These are phyloP conservation scores for Clonostachys solani DNA, from an alignment of 2,329 filamentous ascomycete species.

Conservation along the genomic window DNA sequence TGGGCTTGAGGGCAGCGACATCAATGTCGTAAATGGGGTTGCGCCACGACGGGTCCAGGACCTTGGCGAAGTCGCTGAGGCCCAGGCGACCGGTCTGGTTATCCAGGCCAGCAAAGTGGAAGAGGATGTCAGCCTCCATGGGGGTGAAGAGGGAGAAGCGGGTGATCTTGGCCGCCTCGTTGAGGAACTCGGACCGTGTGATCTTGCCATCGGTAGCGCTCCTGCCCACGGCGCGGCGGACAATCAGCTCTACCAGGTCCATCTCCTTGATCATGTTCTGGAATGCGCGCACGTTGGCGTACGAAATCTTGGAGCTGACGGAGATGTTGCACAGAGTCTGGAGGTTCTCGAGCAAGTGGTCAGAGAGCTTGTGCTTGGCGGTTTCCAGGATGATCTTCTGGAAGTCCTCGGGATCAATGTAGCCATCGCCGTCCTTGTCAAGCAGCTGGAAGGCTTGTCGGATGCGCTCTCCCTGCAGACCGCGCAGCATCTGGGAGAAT, in stretches of 20 bases:
- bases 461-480: constrained; percentile 92
- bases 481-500: constrained; percentile 97
- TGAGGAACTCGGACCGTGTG: constrained; percentile 87
- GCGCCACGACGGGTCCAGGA: constrained; percentile 90
- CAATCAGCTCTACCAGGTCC: constrained; percentile 92
- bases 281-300: constrained; percentile 95
- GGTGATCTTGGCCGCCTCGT: constrained; percentile 86
- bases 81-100: constrained; percentile 82
- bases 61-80: constrained; percentile 84
- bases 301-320: constrained; percentile 87
- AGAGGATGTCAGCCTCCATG: constrained; percentile 97
- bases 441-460: constrained; percentile 91
- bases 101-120: constrained; percentile 94
- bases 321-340: constrained; percentile 94
- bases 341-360: constrained; percentile 88
- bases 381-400: constrained; percentile 95
- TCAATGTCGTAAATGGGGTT: constrained; percentile 49
- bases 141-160: constrained; percentile 96
- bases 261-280: constrained; percentile 98
- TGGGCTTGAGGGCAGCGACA: constrained; percentile 29
- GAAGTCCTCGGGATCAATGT: constrained; percentile 93
- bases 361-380: constrained; percentile 91
- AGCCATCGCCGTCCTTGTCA: constrained; percentile 88
- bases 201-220: constrained; percentile 92
- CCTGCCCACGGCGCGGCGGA: constrained; percentile 80